Evolutionary conservation across 129 eudicot species (phyloP), one percentile per base, ranked within the genome.

Genomic region (Flaveria brownii): DNA sequence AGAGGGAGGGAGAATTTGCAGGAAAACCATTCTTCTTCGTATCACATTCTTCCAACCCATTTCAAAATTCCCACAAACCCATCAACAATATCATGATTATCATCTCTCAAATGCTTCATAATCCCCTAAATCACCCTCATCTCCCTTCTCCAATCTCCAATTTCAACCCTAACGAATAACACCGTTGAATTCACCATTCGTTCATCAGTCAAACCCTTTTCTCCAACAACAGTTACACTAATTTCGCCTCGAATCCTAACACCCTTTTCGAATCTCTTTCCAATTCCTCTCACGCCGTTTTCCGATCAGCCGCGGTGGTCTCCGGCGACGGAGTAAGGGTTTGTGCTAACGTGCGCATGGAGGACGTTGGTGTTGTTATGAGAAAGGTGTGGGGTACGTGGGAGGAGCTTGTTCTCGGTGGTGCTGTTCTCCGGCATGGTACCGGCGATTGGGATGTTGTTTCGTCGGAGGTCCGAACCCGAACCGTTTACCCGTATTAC

Each of bases 361-460:
- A 80, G 56, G 83, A 73, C 20, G 79, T 73, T 22, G 74, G 25
- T 30, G 56, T 79, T 16, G 59, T 6, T 70, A 50, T 61, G 61
- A 54, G 77, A 70, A 70, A 15, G 64, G 83, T 69, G 73, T 93
- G 98, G 98, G 96, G 96, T 43, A 88, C 98, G 72, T 93, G 98
- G 98, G 98, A 93, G 76, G 98, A 93, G 75, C 88, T 93, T 39
- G 46, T 93, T 71, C 81, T 93, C 9, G 98, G 92, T 2, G 90
- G 97, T 78, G 98, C 98, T 65, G 91, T 90, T 22, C 54, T 90
- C 50, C 82, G 98, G 76, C 97, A 93, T 81, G 98, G 98, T 2
- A 70, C 82, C 49, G 81, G n/a, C 5, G 83, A 87, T 69, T 93
- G 98, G 98, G 84, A 88, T 82, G 80, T 85, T 79, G 85, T 93